These are phyloP conservation scores for Aspergillus persii DNA, from an alignment of 2,329 filamentous ascomycete genomes.

Conservation along the genomic window DNA sequence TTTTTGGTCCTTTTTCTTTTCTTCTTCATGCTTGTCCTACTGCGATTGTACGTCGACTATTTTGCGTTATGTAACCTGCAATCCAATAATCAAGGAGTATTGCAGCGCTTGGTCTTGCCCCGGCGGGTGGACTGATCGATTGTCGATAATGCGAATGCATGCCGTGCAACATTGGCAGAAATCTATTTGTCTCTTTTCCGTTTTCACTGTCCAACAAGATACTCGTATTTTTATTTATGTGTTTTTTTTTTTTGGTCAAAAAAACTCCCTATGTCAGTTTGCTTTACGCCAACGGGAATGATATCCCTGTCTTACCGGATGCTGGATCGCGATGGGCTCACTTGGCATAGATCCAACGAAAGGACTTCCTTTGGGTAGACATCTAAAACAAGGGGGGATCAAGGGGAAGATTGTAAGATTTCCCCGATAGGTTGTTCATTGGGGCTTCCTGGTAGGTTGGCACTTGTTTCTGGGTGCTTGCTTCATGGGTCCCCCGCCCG, in stretches of 20 bases:
- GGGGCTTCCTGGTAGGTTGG: background rate
- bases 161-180: constrained; percentile 8
- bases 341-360: constrained; percentile 1
- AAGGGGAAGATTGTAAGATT: constrained; percentile 4
- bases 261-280: background rate
- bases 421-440: constrained; percentile 5
- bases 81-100: constrained; percentile 2
- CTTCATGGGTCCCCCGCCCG: background rate
- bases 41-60: background rate
- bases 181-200: background rate
- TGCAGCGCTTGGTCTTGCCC: constrained; percentile 3
- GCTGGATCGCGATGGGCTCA: background rate
- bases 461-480: constrained; percentile 4
- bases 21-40: constrained; percentile 4
- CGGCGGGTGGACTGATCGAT: background rate
- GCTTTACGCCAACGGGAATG: background rate
- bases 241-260: background rate
- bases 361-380: background rate
- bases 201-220: background rate
- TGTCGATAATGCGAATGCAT: constrained; percentile 16
- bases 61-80: constrained; percentile 4
- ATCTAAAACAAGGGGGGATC: constrained; percentile 8
- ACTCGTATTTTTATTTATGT: background rate
- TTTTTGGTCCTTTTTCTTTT: background rate
- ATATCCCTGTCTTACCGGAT: background rate